Evolutionary conservation across 139 green algal species (phyloP).

Genomic region (Limnomonas spitsbergensis): DNA sequence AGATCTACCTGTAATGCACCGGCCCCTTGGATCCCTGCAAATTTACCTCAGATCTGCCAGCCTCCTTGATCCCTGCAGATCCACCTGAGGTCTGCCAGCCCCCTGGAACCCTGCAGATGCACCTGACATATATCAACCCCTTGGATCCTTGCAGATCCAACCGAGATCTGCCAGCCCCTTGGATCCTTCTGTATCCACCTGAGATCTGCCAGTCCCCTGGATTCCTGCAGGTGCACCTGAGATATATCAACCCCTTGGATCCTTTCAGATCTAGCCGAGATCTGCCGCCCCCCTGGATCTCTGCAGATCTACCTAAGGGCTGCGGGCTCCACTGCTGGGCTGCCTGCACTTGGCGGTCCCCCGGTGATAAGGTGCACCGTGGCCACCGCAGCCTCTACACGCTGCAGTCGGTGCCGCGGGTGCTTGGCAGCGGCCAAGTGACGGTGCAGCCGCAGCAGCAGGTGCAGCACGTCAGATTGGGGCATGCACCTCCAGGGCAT

Average conservation of each 20-base stretch:
- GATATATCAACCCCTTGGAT: not conserved
- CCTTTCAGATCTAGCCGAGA: not conserved
- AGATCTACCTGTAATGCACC: too few relatives aligned
- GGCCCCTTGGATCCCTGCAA: not conserved
- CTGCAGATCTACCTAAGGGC: too few relatives aligned
- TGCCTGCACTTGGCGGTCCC: not conserved
- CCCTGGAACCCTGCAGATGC: too few relatives aligned
- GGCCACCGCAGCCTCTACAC: not conserved
- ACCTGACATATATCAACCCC: not conserved
- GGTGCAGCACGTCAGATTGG: not conserved
- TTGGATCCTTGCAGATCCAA: not conserved
- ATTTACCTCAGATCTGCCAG: not conserved
- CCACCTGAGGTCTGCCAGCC: too few relatives aligned
- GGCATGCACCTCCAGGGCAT: not conserved
- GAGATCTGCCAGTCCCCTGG: too few relatives aligned
- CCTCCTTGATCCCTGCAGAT: not conserved
- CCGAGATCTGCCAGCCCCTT: not conserved
- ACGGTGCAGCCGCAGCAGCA: not conserved
- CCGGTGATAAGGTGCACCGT: not conserved
- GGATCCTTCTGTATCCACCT: not conserved
- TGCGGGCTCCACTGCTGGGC: too few relatives aligned
- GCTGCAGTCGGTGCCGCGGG: conserved; percentile 13
- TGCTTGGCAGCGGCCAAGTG: not conserved
- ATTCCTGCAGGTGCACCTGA: not conserved
- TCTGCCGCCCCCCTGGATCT: not conserved